These are phyloP conservation scores for Aspergillus campestris DNA, from an alignment of 495 filamentous ascomycete species.

Conservation along the genomic window DNA sequence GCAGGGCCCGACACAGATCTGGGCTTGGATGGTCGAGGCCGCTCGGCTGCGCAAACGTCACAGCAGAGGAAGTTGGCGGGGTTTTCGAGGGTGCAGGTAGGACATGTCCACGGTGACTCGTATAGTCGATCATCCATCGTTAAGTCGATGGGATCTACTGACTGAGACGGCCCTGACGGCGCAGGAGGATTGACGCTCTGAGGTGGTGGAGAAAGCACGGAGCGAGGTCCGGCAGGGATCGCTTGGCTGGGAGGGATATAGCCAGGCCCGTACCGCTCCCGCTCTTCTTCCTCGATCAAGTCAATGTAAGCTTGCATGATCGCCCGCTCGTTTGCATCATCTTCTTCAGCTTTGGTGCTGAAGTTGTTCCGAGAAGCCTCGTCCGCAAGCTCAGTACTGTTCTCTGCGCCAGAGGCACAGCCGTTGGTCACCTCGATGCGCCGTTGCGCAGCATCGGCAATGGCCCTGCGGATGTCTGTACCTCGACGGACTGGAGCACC, in stretches of 20 bases:
- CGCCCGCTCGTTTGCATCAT: conserved; percentile 84
- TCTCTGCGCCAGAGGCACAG: conserved; percentile 63
- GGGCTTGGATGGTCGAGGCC: conserved; percentile 34
- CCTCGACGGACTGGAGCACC: conserved; percentile 54
- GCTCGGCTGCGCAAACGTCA: conserved; percentile 66
- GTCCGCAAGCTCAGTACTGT: conserved; percentile 51
- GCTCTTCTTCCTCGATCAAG: conserved; percentile 76
- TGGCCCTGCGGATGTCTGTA: conserved; percentile 64
- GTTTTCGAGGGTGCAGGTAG: conserved; percentile 78
- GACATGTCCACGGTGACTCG: conserved; percentile 59
- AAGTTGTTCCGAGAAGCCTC: conserved; percentile 67
- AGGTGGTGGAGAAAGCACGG: conserved; percentile 16
- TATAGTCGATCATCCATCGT: conserved; percentile 23
- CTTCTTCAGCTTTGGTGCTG: conserved; percentile 76
- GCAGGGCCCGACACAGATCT: conserved; percentile 11
- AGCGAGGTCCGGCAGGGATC: conserved; percentile 49
- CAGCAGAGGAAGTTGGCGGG: conserved; percentile 59
- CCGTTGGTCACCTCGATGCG: conserved; percentile 59
- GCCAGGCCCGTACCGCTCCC: conserved; percentile 55
- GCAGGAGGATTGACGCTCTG: conserved; percentile 13
- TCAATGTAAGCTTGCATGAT: conserved; percentile 84
- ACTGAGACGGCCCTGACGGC: conserved; percentile 1
- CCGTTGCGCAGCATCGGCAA: conserved; percentile 63
- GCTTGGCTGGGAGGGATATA: conserved; percentile 57
- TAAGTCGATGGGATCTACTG: conserved; percentile 5